These are phyloP conservation scores for Dissophora globulifera DNA, from an alignment of 192 early-diverging fungal species.

Conservation along the genomic window DNA sequence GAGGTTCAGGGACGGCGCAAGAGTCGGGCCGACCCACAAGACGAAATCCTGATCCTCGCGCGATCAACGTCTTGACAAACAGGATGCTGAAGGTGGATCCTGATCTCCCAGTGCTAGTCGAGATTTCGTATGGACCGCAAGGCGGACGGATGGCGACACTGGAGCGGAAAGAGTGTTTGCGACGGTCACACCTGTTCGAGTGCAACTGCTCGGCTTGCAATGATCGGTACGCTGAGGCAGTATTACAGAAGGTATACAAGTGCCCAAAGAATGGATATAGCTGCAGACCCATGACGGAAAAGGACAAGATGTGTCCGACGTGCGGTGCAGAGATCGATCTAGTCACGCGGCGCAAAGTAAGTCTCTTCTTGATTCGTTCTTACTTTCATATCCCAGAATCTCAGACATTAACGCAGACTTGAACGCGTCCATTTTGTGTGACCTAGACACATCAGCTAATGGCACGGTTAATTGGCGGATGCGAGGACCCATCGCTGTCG, in stretches of 20 bases:
- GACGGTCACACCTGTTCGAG: slow-evolving; percentile 28
- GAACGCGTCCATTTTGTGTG: too few relatives aligned
- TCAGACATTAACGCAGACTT: too few relatives aligned
- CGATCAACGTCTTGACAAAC: slow-evolving; percentile 33
- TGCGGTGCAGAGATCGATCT: slow-evolving; percentile 32
- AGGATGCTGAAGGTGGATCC: slow-evolving; percentile 14
- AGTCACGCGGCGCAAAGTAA: slow-evolving; percentile 15
- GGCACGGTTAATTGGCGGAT: slow-evolving; percentile 17
- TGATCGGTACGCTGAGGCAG: slow-evolving; percentile 41
- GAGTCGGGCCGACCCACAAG: too few relatives aligned
- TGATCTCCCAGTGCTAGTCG: slow-evolving; percentile 13
- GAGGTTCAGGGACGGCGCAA: neutral
- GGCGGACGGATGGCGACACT: slow-evolving; percentile 31
- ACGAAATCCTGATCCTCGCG: slow-evolving; percentile 13
- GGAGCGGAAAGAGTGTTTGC: slow-evolving; percentile 18
- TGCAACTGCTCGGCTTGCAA: slow-evolving; percentile 51
- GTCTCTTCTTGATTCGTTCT: neutral
- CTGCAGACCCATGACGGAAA: slow-evolving; percentile 33
- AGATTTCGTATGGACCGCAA: slow-evolving; percentile 48
- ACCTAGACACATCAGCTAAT: slow-evolving; percentile 30
- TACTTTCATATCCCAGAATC: neutral
- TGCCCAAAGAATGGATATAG: slow-evolving; percentile 34
- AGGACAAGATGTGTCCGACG: slow-evolving; percentile 24
- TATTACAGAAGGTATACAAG: slow-evolving; percentile 19
- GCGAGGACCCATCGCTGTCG: slow-evolving; percentile 17